A percentile compares a stretch with the other conserved stretches of the same genome.
phyloP scores from a whole-genome alignment of 78 protist genomes.

The Neovahlkampfia damariscottae region DNA sequence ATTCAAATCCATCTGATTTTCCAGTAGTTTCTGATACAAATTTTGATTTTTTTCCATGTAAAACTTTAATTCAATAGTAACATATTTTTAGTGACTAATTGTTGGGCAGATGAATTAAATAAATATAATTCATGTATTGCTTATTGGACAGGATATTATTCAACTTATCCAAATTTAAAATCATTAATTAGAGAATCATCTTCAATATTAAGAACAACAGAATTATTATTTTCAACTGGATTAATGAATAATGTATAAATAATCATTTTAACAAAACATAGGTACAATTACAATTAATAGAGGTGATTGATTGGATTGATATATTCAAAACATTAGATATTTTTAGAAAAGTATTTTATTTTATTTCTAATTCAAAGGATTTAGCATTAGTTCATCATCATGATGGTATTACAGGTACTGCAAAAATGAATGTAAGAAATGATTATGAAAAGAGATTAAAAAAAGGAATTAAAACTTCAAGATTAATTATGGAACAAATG shows the following conservation, averaged over 20 bases:
- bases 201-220: background rate
- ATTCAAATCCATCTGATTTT: background rate
- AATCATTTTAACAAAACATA: too few relatives aligned
- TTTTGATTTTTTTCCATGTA: background rate
- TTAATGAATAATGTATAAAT: too few relatives aligned
- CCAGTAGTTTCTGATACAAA: background rate
- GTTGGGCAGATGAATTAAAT: background rate
- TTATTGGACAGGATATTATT: background rate
- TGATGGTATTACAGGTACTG: conserved; percentile 30
- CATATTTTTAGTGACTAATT: too few relatives aligned
- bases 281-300: too few relatives aligned
- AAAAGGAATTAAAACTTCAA: background rate
- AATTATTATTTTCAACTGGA: background rate
- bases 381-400: conserved; percentile 18
- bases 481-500: too few relatives aligned
- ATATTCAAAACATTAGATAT: too few relatives aligned
- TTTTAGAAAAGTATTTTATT: too few relatives aligned
- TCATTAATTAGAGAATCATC: background rate
- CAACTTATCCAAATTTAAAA: background rate
- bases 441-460: background rate
- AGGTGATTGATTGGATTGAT: too few relatives aligned
- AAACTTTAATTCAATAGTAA: too few relatives aligned
- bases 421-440: background rate
- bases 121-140: background rate
- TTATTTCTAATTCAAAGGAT: too few relatives aligned